These are phyloP conservation scores for Noccaea caerulescens DNA, from an alignment of 345 rosid species.

Conservation along the genomic window DNA sequence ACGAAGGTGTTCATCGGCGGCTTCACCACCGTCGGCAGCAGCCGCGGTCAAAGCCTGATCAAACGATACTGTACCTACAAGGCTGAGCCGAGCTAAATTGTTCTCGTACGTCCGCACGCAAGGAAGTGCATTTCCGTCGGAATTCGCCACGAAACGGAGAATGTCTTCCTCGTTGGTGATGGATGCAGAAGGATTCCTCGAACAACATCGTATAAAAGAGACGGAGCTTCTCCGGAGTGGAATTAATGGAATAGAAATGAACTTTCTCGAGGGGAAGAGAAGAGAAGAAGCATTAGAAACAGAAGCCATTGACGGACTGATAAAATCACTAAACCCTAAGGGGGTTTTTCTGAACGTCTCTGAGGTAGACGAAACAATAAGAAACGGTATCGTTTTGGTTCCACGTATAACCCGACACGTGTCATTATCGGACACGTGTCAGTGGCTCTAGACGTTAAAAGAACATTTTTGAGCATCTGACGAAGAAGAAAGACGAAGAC, in stretches of 20 bases:
- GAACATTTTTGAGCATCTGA: not conserved
- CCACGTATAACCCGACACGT: not conserved
- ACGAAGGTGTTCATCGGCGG: conserved; percentile 71
- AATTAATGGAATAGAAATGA: conserved; percentile 24
- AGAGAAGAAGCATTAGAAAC: conserved; percentile 32
- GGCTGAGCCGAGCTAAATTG: conserved; percentile 65
- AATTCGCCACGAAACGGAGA: conserved; percentile 65
- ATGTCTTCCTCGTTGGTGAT: conserved; percentile 53
- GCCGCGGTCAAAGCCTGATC: conserved; percentile 89
- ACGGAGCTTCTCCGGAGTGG: conserved; percentile 31
- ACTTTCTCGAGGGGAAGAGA: conserved; percentile 37
- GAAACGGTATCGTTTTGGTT: not conserved
- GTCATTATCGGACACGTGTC: not conserved
- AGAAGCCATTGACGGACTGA: conserved; percentile 43
- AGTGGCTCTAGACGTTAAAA: not conserved
- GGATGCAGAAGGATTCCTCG: conserved; percentile 45
- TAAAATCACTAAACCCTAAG: conserved; percentile 34
- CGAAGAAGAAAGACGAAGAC: not conserved
- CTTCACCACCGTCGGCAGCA: conserved; percentile 88
- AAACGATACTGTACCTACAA: conserved; percentile 75
- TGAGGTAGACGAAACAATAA: not conserved
- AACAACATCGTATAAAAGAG: conserved; percentile 39
- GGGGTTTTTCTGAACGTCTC: too few relatives aligned
- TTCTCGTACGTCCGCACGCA: conserved; percentile 85
- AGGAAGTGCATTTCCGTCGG: conserved; percentile 64